These are phyloP conservation scores for Cokeromyces recurvatus DNA, from an alignment of 371 early-diverging fungal species.

Conservation along the genomic window DNA sequence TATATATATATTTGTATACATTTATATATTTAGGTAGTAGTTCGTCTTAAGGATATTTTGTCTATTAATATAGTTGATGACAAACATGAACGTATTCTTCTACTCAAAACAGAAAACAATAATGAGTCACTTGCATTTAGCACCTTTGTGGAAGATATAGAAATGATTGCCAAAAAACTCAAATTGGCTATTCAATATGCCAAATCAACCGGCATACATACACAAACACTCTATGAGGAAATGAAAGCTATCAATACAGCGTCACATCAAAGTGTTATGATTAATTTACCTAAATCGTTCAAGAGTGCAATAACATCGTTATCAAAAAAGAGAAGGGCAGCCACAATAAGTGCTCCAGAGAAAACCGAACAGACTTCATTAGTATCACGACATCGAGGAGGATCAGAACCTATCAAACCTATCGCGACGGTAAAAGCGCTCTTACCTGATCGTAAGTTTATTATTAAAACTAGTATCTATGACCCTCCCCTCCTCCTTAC, in stretches of 20 bases:
- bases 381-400: conserved; percentile 14
- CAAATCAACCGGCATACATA: conserved; percentile 11
- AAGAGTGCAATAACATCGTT: background rate
- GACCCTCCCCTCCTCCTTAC: too few relatives aligned
- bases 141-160: conserved; percentile 21
- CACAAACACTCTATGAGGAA: conserved; percentile 11
- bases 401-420: conserved; percentile 6
- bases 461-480: too few relatives aligned
- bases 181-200: conserved; percentile 29
- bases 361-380: too few relatives aligned
- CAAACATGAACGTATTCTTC: too few relatives aligned
- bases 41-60: conserved; percentile 27
- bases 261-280: conserved; percentile 10
- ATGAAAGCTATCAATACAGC: background rate
- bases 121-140: conserved; percentile 13
- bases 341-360: too few relatives aligned
- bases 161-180: conserved; percentile 24
- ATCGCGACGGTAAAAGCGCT: background rate
- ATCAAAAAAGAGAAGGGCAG: too few relatives aligned
- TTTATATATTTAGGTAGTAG: too few relatives aligned
- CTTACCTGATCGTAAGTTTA: conserved; percentile 24
- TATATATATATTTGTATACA: too few relatives aligned
- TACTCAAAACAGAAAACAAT: too few relatives aligned
- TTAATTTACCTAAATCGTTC: conserved; percentile 9
- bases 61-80: too few relatives aligned